Percentiles rank a stretch among this genome's conserved stretches.
phyloP scores from a whole-genome alignment of 2,329 filamentous ascomycete genomes.

The Aureobasidium sp. region DNA sequence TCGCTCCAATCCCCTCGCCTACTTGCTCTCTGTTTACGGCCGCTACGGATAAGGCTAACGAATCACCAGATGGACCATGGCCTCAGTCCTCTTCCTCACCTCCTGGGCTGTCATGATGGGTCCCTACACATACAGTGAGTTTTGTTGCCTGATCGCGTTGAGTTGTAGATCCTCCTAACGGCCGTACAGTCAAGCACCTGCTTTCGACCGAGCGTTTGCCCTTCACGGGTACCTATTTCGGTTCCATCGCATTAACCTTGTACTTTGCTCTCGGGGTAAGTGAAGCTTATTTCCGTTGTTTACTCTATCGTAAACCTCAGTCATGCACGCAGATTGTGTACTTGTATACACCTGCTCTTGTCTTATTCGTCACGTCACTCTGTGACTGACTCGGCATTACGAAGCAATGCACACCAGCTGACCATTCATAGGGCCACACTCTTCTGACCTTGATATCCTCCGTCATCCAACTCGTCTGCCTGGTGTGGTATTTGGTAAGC shows the following conservation, averaged over 20 bases:
- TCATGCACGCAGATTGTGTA: constrained; percentile 3
- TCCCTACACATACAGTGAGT: constrained; percentile 63
- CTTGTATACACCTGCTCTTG: background rate
- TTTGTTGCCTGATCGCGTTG: background rate
- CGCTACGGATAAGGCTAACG: constrained; percentile 28
- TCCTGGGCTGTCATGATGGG: constrained; percentile 96
- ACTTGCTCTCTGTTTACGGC: constrained; percentile 17
- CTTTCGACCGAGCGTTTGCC: constrained; percentile 77
- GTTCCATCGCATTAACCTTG: constrained; percentile 80
- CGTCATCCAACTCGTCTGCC: constrained; percentile 72
- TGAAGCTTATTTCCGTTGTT: constrained; percentile 26
- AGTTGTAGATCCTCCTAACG: background rate
- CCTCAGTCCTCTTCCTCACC: constrained; percentile 78
- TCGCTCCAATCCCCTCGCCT: constrained; percentile 7
- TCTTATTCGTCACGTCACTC: background rate
- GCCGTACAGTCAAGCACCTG: constrained; percentile 59
- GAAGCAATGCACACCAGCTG: constrained; percentile 20
- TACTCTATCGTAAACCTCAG: constrained; percentile 9
- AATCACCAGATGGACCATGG: constrained; percentile 78
- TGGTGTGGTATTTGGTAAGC: constrained; percentile 90
- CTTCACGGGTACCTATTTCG: constrained; percentile 92
- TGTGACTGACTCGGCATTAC: constrained; percentile 5
- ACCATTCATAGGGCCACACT: constrained; percentile 62
- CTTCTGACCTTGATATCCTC: constrained; percentile 79
- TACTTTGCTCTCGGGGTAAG: constrained; percentile 90